phyloP scores from a whole-genome alignment of 2,329 filamentous ascomycete species.

The Verticillium nubilum region DNA sequence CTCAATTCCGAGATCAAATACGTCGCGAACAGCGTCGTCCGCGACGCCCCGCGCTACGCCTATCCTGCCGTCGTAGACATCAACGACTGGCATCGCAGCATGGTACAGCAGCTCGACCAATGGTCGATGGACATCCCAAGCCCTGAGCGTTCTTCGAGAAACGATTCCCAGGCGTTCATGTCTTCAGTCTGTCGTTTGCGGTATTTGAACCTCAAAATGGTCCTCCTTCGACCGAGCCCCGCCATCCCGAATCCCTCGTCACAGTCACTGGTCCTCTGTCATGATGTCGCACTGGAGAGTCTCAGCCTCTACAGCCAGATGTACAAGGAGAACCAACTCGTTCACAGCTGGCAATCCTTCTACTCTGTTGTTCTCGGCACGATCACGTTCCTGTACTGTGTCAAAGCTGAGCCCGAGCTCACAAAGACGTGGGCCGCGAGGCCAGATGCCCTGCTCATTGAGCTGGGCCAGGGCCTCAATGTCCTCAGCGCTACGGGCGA shows the following conservation, averaged over 20 bases:
- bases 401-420: slow-evolving; percentile 38
- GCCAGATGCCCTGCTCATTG: slow-evolving; percentile 24
- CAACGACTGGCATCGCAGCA: slow-evolving; percentile 37
- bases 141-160: slow-evolving; percentile 4
- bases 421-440: slow-evolving; percentile 22
- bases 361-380: slow-evolving; percentile 42
- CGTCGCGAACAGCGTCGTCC: slow-evolving; percentile 46
- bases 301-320: slow-evolving; percentile 35
- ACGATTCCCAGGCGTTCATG: slow-evolving; percentile 15
- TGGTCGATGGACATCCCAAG: slow-evolving; percentile 33
- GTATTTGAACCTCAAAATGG: slow-evolving; percentile 42
- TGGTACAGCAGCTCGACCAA: slow-evolving; percentile 30
- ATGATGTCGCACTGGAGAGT: slow-evolving; percentile 33
- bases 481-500: slow-evolving; percentile 45
- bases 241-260: slow-evolving; percentile 41
- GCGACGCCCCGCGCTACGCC: slow-evolving; percentile 39
- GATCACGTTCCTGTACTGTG: slow-evolving; percentile 44
- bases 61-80: slow-evolving; percentile 40
- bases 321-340: slow-evolving; percentile 36
- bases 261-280: slow-evolving; percentile 33
- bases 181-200: slow-evolving; percentile 33
- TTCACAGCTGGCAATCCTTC: slow-evolving; percentile 42
- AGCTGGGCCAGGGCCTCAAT: slow-evolving; percentile 35
- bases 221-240: slow-evolving; percentile 45
- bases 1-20: slow-evolving; percentile 55